Evolutionary conservation across 2,329 filamentous ascomycete species (phyloP).

Genomic region (Penicillium frequentans): DNA sequence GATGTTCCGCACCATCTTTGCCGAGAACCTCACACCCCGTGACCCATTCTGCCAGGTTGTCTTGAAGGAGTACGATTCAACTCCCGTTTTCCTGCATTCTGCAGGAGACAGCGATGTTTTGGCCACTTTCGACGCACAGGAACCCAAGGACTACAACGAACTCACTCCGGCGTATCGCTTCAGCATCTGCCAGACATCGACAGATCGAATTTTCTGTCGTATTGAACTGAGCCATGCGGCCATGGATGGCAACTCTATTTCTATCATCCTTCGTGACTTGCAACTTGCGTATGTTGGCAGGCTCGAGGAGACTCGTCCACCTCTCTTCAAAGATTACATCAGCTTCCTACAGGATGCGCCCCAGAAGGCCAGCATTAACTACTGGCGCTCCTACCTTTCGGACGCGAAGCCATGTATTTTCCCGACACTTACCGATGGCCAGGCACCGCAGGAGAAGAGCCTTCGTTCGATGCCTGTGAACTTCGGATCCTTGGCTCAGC

Average conservation of each 20-base stretch:
- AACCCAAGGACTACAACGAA: slow-evolving; percentile 25
- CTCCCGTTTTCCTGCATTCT: slow-evolving; percentile 32
- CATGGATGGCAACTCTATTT: slow-evolving; percentile 54
- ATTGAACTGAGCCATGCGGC: slow-evolving; percentile 55
- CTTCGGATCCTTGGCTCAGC: slow-evolving; percentile 26
- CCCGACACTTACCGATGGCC: slow-evolving; percentile 35
- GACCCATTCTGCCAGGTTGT: slow-evolving; percentile 38
- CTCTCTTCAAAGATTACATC: slow-evolving; percentile 38
- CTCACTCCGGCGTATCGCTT: slow-evolving; percentile 46
- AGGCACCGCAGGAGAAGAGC: slow-evolving; percentile 15
- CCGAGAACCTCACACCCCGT: slow-evolving; percentile 31
- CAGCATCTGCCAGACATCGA: slow-evolving; percentile 44
- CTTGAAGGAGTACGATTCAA: slow-evolving; percentile 30
- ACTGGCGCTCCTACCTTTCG: slow-evolving; percentile 40
- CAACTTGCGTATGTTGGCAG: slow-evolving; percentile 46
- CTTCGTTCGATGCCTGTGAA: slow-evolving; percentile 33
- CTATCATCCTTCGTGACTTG: slow-evolving; percentile 50
- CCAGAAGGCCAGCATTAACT: slow-evolving; percentile 30
- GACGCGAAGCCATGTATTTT: slow-evolving; percentile 38
- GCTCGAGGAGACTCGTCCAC: slow-evolving; percentile 36
- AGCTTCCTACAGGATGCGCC: slow-evolving; percentile 29
- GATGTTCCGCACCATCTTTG: slow-evolving; percentile 40
- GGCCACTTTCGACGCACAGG: slow-evolving; percentile 29
- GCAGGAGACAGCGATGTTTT: slow-evolving; percentile 30
- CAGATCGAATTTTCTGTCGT: slow-evolving; percentile 43